phyloP scores from a whole-genome alignment of 306 rosid species.

The Cajanus cajan region DNA sequence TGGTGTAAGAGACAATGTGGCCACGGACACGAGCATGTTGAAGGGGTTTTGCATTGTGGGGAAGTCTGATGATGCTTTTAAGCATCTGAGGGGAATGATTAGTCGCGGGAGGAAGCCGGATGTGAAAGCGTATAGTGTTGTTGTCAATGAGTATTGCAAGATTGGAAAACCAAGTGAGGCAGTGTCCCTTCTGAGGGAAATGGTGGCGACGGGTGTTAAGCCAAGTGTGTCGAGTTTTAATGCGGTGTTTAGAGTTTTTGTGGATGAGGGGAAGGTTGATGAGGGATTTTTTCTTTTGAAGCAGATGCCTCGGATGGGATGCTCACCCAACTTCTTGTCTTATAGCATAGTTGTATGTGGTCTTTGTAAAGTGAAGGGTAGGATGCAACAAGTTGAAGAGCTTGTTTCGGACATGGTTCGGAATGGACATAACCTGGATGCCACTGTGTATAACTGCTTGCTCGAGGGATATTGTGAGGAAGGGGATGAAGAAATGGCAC shows the following conservation, averaged over 20 bases:
- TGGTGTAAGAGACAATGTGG: conserved; percentile 47
- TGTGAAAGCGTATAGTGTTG: conserved; percentile 42
- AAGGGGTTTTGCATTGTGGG: conserved; percentile 52
- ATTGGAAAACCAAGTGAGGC: conserved; percentile 42
- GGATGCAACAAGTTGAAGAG: conserved; percentile 45
- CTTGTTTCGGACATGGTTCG: conserved; percentile 45
- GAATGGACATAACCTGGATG: conserved; percentile 41
- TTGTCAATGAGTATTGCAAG: conserved; percentile 49
- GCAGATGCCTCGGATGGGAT: conserved; percentile 51
- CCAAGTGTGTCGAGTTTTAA: conserved; percentile 50
- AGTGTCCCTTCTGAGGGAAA: conserved; percentile 47
- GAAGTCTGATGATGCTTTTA: conserved; percentile 44
- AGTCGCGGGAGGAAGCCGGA: conserved; percentile 40
- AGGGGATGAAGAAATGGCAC: conserved; percentile 39
- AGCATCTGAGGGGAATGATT: conserved; percentile 41
- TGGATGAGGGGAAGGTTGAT: conserved; percentile 38
- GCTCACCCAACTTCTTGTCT: conserved; percentile 52
- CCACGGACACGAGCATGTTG: conserved; percentile 49
- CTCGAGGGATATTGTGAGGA: conserved; percentile 42
- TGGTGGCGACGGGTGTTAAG: conserved; percentile 40
- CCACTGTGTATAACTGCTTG: conserved; percentile 38
- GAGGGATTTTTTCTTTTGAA: conserved; percentile 46
- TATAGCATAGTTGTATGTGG: conserved; percentile 38
- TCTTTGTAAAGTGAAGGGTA: conserved; percentile 45
- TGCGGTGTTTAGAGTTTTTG: conserved; percentile 42